phyloP scores from a whole-genome alignment of 2,329 filamentous ascomycete genomes.

The Fusarium cyanostomum region DNA sequence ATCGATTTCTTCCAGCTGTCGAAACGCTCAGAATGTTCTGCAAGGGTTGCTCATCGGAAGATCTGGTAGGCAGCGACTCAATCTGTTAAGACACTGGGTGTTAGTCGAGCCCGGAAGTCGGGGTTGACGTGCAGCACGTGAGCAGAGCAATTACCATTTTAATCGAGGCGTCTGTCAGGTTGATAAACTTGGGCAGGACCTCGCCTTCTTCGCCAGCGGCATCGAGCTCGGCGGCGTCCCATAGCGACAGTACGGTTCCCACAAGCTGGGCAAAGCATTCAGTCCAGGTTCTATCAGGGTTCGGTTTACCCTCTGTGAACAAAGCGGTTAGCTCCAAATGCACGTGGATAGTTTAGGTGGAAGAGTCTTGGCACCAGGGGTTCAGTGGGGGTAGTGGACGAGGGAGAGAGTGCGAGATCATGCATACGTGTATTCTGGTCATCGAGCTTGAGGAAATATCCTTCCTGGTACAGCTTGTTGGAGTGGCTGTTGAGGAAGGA shows the following conservation, averaged over 20 bases:
- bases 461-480: constrained; percentile 97
- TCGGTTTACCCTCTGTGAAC: constrained; percentile 80
- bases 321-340: constrained; percentile 31
- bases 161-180: constrained; percentile 95
- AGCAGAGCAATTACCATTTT: constrained; percentile 78
- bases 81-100: constrained; percentile 63
- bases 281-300: constrained; percentile 87
- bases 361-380: constrained; percentile 23
- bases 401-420: constrained; percentile 39
- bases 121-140: background rate
- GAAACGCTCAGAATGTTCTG: constrained; percentile 97
- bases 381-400: constrained; percentile 10
- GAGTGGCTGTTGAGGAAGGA: constrained; percentile 92
- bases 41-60: constrained; percentile 78
- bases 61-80: constrained; percentile 87
- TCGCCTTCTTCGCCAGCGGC: constrained; percentile 85
- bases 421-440: constrained; percentile 88
- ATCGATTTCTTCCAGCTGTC: constrained; percentile 94
- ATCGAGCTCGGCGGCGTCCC: constrained; percentile 94
- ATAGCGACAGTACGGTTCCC: constrained; percentile 92
- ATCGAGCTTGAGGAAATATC: constrained; percentile 96
- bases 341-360: constrained; percentile 12
- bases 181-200: constrained; percentile 92
- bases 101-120: constrained; percentile 26
- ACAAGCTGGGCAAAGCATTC: constrained; percentile 98